A percentile compares a stretch with the other conserved stretches of the same genome.
Evolutionary conservation across 768 basidiomycete species (phyloP).

Genomic region (Artomyces pyxidatus): DNA sequence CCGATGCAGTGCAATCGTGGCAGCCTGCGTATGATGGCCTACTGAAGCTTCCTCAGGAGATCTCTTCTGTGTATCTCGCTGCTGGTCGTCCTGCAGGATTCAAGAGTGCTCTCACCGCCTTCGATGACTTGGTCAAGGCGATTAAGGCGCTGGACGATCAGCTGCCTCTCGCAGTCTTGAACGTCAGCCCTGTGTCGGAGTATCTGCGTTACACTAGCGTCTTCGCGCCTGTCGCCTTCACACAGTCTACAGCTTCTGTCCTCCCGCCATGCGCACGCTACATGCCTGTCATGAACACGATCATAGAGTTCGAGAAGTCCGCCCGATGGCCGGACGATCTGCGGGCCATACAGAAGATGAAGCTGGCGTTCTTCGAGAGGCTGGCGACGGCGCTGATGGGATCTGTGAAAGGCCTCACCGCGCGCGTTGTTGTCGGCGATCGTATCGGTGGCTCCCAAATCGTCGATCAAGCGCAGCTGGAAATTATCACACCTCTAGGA

Average conservation of each 20-base stretch:
- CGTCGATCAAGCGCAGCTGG: conserved; percentile 63
- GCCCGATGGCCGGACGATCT: conserved; percentile 94
- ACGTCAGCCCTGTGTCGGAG: conserved; percentile 66
- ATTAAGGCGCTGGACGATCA: conserved; percentile 67
- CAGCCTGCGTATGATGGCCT: conserved; percentile 50
- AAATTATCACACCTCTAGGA: conserved; percentile 72
- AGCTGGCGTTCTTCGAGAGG: conserved; percentile 84
- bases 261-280: conserved; percentile 58
- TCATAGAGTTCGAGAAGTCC: conserved; percentile 89
- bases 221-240: conserved; percentile 72
- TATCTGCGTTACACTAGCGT: conserved; percentile 76
- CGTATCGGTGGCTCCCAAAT: conserved; percentile 42
- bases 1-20: conserved; percentile 46
- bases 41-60: conserved; percentile 47
- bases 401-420: conserved; percentile 40
- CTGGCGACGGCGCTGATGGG: conserved; percentile 61
- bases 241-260: conserved; percentile 38
- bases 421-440: conserved; percentile 51
- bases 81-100: conserved; percentile 43
- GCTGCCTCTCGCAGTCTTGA: conserved; percentile 71
- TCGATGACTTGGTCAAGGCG: conserved; percentile 65
- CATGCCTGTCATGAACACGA: conserved; percentile 59
- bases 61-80: conserved; percentile 34
- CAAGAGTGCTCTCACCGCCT: conserved; percentile 69
- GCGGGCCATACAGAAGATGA: conserved; percentile 86